Evolutionary conservation across 108 stramenopile species (phyloP).

Genomic region (Phaeodactylum tricornutum): DNA sequence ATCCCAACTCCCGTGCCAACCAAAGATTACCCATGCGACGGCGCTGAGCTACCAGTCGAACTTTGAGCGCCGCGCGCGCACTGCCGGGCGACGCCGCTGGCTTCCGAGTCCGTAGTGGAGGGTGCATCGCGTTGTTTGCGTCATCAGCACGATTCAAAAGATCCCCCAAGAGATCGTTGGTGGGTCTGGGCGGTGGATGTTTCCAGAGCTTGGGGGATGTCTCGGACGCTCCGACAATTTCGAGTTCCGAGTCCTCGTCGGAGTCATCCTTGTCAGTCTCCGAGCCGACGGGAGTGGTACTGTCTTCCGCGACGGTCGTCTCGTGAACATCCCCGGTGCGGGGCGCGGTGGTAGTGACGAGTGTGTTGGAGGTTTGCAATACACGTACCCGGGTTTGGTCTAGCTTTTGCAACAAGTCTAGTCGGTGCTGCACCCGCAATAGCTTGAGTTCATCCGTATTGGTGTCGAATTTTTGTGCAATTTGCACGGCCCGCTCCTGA

Average conservation of each 20-base stretch:
- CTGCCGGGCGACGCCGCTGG: no score
- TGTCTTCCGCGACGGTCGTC: neutral
- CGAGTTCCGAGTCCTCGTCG: constrained; percentile 3
- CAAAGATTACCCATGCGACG: constrained; percentile 61
- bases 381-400: constrained; percentile 43
- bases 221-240: neutral
- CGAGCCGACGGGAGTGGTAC: neutral
- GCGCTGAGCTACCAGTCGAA: constrained; percentile 43
- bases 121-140: no score
- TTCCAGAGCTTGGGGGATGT: neutral
- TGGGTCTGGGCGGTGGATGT: neutral
- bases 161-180: no score
- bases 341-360: no score
- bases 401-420: constrained; percentile 50
- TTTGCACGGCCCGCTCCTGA: constrained; percentile 55
- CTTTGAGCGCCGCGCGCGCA: constrained; percentile 32
- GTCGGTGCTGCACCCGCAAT: constrained; percentile 60
- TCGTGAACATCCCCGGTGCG: neutral
- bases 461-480: constrained; percentile 71
- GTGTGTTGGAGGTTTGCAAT: constrained; percentile 10
- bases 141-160: no score
- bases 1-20: constrained; percentile 83
- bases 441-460: constrained; percentile 53
- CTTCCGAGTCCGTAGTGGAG: no score
- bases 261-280: neutral